A percentile compares a stretch with the other conserved stretches of the same genome.
Evolutionary conservation across 805 yeast species (phyloP).

Genomic region (Candida khao-thaluensis): DNA sequence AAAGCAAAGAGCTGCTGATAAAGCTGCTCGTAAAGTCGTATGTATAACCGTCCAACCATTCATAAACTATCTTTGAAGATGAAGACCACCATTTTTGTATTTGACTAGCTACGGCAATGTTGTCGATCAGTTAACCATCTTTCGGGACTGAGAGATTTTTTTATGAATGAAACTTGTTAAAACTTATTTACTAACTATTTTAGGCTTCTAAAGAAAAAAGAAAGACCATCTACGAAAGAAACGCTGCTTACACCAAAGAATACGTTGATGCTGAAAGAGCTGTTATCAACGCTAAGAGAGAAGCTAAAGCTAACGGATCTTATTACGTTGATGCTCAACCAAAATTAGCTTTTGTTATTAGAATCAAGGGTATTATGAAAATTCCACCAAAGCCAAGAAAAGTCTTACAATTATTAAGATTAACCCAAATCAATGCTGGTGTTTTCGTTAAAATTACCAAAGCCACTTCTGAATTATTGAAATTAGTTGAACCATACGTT

Average conservation of each 20-base stretch:
- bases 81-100: slow-evolving; percentile 45
- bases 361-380: slow-evolving; percentile 99
- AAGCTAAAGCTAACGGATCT: slow-evolving; percentile 90
- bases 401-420: slow-evolving; percentile 91
- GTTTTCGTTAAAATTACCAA: slow-evolving; percentile 93
- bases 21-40: slow-evolving; percentile 77
- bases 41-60: slow-evolving; percentile 34
- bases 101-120: slow-evolving; percentile 71
- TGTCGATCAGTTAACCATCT: slow-evolving; percentile 80
- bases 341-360: slow-evolving; percentile 91
- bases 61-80: slow-evolving; percentile 44
- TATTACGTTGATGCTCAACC: slow-evolving; percentile 94
- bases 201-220: slow-evolving; percentile 49
- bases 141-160: slow-evolving; percentile 67
- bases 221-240: slow-evolving; percentile 84
- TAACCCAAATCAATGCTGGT: slow-evolving; percentile 92
- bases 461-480: slow-evolving; percentile 90
- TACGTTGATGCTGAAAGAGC: slow-evolving; percentile 92
- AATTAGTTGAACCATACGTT: slow-evolving; percentile 93
- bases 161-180: background rate
- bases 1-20: slow-evolving; percentile 77
- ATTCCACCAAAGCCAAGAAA: slow-evolving; percentile 99
- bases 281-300: slow-evolving; percentile 81
- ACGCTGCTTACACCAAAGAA: slow-evolving; percentile 95
- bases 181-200: slow-evolving; percentile 31